Base-by-base conservation (phyloP, 2,329 filamentous ascomycete genomes). In the Colletotrichum eremochloae region DNA sequence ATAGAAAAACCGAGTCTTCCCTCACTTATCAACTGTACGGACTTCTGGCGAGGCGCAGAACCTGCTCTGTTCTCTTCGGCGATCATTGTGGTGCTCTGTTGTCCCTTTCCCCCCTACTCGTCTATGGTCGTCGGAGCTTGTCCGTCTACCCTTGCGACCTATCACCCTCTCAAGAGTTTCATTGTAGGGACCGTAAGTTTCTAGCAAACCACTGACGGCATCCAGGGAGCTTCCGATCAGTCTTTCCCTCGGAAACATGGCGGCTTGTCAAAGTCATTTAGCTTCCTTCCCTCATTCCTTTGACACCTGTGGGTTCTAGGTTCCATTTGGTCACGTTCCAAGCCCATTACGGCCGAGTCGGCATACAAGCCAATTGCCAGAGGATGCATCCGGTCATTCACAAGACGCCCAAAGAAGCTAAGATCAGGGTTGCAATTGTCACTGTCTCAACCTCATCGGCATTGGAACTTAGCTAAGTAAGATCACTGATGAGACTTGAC, bases 301-400 rank as follows among this genome's bases (percentile, higher is more conserved):
- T 40, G 55, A 57, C 5, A 15, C 15, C 20, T n/a, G 15, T 24
- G 53, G 12, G 11, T 15, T 15, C 33, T 15, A 18, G 29, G n/a
- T 38, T 11, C 20, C 53, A 6, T 8, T 38, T n/a, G 20, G 5
- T 20, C 36, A 29, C 20, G 18, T 33, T 5, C 11, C 31, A 24
- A 8, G 3, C 7, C n/a, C 24, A 24, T 42, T 29, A 33, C 29
- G 57, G 57, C 57, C 52, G 29, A 71, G 53, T 67, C 15, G 64
- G 29, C 20, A 38, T 33, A 20, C 31, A 33, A 31, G 52, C 20
- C 57, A 57, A 52, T 48, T 31, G 42, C 38, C 44, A 46, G 14
- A 44, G 29, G 40, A 65, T 44, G 65, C 64, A 58, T 71, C 50
- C 68, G 52, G 68, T 38, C 20, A 31, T 68, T 29, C 12, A 58